These are phyloP conservation scores for Colletotrichum tamarilloi DNA, from an alignment of 2,329 filamentous ascomycete species.

Conservation along the genomic window DNA sequence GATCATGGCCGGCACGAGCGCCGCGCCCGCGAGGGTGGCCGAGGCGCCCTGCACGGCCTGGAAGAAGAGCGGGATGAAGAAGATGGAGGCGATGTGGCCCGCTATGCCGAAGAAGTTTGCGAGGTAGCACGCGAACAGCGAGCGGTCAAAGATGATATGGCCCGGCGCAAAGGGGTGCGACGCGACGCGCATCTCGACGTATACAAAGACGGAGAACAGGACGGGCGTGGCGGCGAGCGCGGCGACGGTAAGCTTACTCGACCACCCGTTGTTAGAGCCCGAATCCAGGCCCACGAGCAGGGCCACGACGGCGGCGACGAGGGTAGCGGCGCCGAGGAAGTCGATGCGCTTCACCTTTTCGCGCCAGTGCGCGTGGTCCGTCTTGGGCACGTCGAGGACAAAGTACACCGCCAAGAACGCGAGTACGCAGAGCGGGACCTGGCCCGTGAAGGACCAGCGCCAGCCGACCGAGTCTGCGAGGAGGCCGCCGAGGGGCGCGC, in stretches of 20 bases:
- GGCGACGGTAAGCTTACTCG: conserved; percentile 64
- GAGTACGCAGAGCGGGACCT: conserved; percentile 74
- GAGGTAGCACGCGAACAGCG: conserved; percentile 74
- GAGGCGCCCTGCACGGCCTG: conserved; percentile 76
- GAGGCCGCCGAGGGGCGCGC: conserved; percentile 77
- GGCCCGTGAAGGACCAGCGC: conserved; percentile 79
- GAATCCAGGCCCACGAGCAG: conserved; percentile 78
- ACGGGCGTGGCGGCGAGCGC: conserved; percentile 66
- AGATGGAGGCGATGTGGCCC: conserved; percentile 67
- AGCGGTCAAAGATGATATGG: conserved; percentile 76
- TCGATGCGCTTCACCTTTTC: conserved; percentile 76
- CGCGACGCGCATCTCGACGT: conserved; percentile 76
- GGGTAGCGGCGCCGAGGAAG: conserved; percentile 75
- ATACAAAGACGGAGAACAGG: conserved; percentile 74
- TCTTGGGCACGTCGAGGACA: conserved; percentile 70
- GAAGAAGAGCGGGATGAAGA: conserved; percentile 83
- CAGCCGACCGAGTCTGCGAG: conserved; percentile 80
- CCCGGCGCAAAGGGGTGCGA: conserved; percentile 79
- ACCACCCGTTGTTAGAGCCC: conserved; percentile 79
- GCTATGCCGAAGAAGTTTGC: conserved; percentile 79
- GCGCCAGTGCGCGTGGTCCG: conserved; percentile 70
- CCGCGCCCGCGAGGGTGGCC: conserved; percentile 72
- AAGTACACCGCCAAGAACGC: conserved; percentile 73
- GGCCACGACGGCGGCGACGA: conserved; percentile 73
- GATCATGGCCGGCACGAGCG: conserved; percentile 75